These are phyloP conservation scores for Apiospora aurea DNA, from an alignment of 2,329 filamentous ascomycete species.

Conservation along the genomic window DNA sequence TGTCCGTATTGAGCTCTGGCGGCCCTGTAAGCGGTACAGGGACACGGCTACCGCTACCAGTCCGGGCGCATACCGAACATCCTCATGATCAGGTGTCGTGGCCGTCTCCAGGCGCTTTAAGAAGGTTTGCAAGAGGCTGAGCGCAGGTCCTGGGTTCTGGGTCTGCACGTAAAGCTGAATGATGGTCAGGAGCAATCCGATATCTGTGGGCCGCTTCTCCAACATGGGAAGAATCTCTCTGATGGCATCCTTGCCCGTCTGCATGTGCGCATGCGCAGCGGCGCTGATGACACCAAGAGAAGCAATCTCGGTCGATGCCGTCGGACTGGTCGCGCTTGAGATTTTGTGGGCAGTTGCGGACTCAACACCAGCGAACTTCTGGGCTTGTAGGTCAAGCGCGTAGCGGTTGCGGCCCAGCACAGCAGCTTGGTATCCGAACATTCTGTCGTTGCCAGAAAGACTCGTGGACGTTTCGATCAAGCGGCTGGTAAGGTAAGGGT, in stretches of 20 bases:
- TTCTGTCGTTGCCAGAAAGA: conserved; percentile 63
- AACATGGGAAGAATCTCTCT: conserved; percentile 73
- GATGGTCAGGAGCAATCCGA: conserved; percentile 81
- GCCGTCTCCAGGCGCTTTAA: conserved; percentile 74
- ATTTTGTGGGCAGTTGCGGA: conserved; percentile 53
- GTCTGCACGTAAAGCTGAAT: conserved; percentile 81
- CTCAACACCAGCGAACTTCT: conserved; percentile 71
- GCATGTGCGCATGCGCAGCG: conserved; percentile 73
- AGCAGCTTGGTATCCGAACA: conserved; percentile 75
- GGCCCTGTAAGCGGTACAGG: conserved; percentile 78
- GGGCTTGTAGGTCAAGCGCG: conserved; percentile 68
- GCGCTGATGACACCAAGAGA: conserved; percentile 65
- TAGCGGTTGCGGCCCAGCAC: conserved; percentile 69
- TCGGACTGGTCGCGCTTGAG: conserved; percentile 37
- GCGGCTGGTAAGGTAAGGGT: conserved; percentile 74
- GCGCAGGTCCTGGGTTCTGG: conserved; percentile 75
- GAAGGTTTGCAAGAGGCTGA: conserved; percentile 78
- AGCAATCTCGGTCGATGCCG: conserved; percentile 44
- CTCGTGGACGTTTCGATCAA: conserved; percentile 62
- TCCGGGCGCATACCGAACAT: conserved; percentile 83
- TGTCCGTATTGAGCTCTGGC: conserved; percentile 72
- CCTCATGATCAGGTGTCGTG: conserved; percentile 61
- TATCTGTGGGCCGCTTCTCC: conserved; percentile 77
- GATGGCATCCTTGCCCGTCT: conserved; percentile 70
- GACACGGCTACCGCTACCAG: conserved; percentile 81